Evolutionary conservation across 352 stramenopile species (phyloP), one percentile per base, ranked within the genome.

Genomic region (Globisporangium carolinianum): DNA sequence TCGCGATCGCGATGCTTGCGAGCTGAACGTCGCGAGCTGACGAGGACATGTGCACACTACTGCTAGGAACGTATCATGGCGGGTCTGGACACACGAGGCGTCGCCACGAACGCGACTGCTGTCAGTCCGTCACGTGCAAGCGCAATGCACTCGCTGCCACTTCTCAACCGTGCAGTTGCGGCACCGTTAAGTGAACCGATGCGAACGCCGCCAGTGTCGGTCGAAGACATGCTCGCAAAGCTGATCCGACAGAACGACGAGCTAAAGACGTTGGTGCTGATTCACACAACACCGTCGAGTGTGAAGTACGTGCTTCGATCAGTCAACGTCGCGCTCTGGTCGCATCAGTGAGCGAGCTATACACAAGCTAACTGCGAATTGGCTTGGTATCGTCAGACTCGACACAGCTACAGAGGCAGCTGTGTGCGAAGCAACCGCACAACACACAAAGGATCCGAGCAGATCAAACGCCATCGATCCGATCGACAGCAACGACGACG

Each of bases 161-260:
- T 8, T 49, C 45, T 4, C 45, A 10, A 14, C 12, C 45, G 45
- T 11, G 14, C 14, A 35, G 4, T n/a, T 11, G 42, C 24, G 24
- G 24, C 24, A 32, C 2, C 24, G 24, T 32, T 32, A 15, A 47
- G 42, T 14, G 42, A 15, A n/a, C 42, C 11, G n/a, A 7, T 15
- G 11, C 42, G n/a, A n/a, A 17, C 11, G 12, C 11, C 42, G 11
- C 6, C 5, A 17, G 45, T 24, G 17, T 58, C 58, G 38, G 11
- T 65, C 32, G 47, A 65, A 14, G 6, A 35, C 39, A 60, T 70
- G 55, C 15, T 72, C 5, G 32, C 46, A 1, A 62, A 43, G 17
- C 36, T 75, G 1, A 38, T 69, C 4, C 65, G 63, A 36, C 68
- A 75, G 55, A 72, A 72, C 42, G 65, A 72, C 47, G 68, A 75